A percentile compares a stretch with the other conserved stretches of the same genome.
Evolutionary conservation across 441 rosid species (phyloP).

Genomic region (Aquilaria agallochum): DNA sequence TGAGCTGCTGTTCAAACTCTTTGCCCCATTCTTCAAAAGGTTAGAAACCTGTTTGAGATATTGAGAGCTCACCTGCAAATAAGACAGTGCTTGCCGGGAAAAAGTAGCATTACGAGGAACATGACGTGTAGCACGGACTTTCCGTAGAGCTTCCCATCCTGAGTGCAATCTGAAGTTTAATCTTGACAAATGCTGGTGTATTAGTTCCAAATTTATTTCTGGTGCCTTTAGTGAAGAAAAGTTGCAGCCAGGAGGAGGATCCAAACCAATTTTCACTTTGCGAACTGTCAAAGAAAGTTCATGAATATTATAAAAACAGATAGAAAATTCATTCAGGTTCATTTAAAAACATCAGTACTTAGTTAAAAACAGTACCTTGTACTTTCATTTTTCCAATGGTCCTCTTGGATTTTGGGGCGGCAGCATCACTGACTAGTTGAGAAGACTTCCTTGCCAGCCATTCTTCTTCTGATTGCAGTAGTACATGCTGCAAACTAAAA

Average conservation of each 20-base stretch:
- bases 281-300: conserved; percentile 49
- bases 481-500: conserved; percentile 57
- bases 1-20: conserved; percentile 44
- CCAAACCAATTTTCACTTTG: conserved; percentile 71
- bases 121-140: conserved; percentile 50
- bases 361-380: conserved; percentile 44
- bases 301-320: conserved; percentile 7
- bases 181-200: conserved; percentile 48
- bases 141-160: conserved; percentile 72
- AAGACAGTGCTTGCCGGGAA: conserved; percentile 73
- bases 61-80: conserved; percentile 65
- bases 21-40: conserved; percentile 50
- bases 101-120: conserved; percentile 57
- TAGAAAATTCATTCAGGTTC: conserved; percentile 2
- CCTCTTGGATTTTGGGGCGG: conserved; percentile 63
- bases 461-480: conserved; percentile 92
- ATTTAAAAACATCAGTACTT: conserved; percentile 5
- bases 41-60: conserved; percentile 81
- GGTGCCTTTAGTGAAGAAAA: conserved; percentile 44
- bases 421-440: conserved; percentile 49
- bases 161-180: conserved; percentile 50
- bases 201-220: conserved; percentile 43
- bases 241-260: conserved; percentile 73
- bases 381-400: conserved; percentile 76
- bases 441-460: conserved; percentile 53